A percentile compares a stretch with the other conserved stretches of the same genome.
phyloP scores from a whole-genome alignment of 2,329 filamentous ascomycete species.

The Beauveria sp. region DNA sequence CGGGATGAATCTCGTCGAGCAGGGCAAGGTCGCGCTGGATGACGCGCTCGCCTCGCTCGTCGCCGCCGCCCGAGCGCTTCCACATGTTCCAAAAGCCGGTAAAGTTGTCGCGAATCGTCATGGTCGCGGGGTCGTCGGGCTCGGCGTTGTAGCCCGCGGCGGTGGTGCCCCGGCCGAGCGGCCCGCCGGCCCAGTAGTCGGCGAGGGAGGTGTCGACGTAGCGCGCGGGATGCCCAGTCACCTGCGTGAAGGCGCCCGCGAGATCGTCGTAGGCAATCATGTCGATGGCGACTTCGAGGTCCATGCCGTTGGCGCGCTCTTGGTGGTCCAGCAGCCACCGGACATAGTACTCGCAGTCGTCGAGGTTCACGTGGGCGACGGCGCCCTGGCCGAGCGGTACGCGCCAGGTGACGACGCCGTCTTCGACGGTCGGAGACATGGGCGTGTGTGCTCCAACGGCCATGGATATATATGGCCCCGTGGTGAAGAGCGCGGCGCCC shows the following conservation, averaged over 20 bases:
- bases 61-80: constrained; percentile 29
- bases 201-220: constrained; percentile 30
- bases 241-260: constrained; percentile 32
- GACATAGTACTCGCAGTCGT: constrained; percentile 39
- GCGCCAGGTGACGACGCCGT: constrained; percentile 33
- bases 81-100: constrained; percentile 43
- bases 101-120: constrained; percentile 40
- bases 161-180: constrained; percentile 13
- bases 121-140: constrained; percentile 21
- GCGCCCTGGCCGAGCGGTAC: constrained; percentile 33
- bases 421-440: constrained; percentile 32
- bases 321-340: constrained; percentile 42
- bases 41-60: constrained; percentile 25
- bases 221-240: constrained; percentile 33
- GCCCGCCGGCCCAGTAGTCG: constrained; percentile 23
- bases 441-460: constrained; percentile 26
- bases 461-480: constrained; percentile 41
- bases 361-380: constrained; percentile 34
- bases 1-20: constrained; percentile 44
- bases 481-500: constrained; percentile 31
- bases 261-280: constrained; percentile 32
- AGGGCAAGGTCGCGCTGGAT: constrained; percentile 38
- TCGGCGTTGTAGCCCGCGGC: constrained; percentile 31
- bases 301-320: constrained; percentile 33
- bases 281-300: constrained; percentile 37